Percentiles rank a stretch among this genome's conserved stretches.
These are phyloP conservation scores for Xylaria cubensis DNA, from an alignment of 495 filamentous ascomycete genomes.

Conservation along the genomic window DNA sequence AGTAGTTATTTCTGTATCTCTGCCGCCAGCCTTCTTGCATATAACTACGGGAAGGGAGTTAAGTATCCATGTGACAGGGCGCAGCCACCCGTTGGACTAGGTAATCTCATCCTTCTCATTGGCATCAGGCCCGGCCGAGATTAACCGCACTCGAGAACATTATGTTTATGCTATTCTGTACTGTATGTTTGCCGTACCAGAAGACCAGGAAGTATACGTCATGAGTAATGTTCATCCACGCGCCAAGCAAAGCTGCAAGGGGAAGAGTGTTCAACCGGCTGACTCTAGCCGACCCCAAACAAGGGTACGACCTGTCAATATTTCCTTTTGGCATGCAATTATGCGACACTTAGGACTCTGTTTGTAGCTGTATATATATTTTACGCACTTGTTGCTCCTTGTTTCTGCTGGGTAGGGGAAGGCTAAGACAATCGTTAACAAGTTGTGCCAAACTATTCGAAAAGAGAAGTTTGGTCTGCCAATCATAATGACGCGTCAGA, in stretches of 20 bases:
- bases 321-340: constrained; percentile 2
- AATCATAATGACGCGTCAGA: constrained; percentile 8
- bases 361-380: constrained; percentile 23
- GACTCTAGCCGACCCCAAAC: background rate
- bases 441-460: background rate
- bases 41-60: background rate
- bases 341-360: background rate
- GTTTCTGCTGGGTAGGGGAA: background rate
- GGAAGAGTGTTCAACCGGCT: constrained; percentile 25
- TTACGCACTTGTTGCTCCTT: background rate
- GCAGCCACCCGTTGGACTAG: constrained; percentile 1
- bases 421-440: background rate
- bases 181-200: background rate
- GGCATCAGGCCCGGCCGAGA: constrained; percentile 5
- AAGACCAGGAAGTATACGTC: constrained; percentile 6
- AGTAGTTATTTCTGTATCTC: background rate
- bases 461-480: constrained; percentile 5
- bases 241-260: constrained; percentile 1
- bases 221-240: constrained; percentile 18
- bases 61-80: constrained; percentile 4
- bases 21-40: constrained; percentile 1
- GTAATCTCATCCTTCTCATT: background rate
- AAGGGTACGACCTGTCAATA: background rate
- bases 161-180: background rate
- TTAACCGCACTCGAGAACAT: constrained; percentile 14